Evolutionary conservation across 208 protist species (phyloP).

Genomic region (Herpetomonas tarakana): DNA sequence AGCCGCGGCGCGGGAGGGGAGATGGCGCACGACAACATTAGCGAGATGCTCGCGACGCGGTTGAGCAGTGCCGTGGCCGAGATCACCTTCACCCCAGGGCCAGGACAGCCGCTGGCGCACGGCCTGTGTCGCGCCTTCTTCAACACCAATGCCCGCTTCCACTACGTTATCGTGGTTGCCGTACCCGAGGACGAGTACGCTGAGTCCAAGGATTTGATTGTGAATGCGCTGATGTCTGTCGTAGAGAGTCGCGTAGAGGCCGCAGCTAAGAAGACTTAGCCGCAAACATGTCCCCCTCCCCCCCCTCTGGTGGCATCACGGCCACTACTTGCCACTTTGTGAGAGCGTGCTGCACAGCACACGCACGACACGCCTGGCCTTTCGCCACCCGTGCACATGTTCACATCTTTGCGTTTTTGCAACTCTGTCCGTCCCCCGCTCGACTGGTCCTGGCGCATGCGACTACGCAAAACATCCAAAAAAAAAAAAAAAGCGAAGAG

Average conservation of each 20-base stretch:
- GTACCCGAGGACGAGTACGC: slow-evolving; percentile 74
- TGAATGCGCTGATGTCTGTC: slow-evolving; percentile 64
- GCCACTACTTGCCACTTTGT: background rate
- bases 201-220: slow-evolving; percentile 55
- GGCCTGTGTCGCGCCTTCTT: slow-evolving; percentile 80
- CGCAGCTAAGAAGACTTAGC: slow-evolving; percentile 49
- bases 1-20: slow-evolving; percentile 4
- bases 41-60: slow-evolving; percentile 44
- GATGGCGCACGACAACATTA: slow-evolving; percentile 17
- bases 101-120: slow-evolving; percentile 55
- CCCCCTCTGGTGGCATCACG: slow-evolving; percentile 1
- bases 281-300: background rate
- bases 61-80: slow-evolving; percentile 64
- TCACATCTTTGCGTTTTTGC: background rate
- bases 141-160: slow-evolving; percentile 69
- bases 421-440: no score
- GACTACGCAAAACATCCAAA: no score
- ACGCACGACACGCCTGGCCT: no score
- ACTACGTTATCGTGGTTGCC: slow-evolving; percentile 74
- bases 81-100: slow-evolving; percentile 59
- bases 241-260: slow-evolving; percentile 72
- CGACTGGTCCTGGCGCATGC: no score
- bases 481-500: no score
- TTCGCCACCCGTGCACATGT: no score
- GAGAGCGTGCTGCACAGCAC: background rate